Evolutionary conservation across 2,329 filamentous ascomycete genomes (phyloP).

Genomic region (Ophiostoma perfectum): DNA sequence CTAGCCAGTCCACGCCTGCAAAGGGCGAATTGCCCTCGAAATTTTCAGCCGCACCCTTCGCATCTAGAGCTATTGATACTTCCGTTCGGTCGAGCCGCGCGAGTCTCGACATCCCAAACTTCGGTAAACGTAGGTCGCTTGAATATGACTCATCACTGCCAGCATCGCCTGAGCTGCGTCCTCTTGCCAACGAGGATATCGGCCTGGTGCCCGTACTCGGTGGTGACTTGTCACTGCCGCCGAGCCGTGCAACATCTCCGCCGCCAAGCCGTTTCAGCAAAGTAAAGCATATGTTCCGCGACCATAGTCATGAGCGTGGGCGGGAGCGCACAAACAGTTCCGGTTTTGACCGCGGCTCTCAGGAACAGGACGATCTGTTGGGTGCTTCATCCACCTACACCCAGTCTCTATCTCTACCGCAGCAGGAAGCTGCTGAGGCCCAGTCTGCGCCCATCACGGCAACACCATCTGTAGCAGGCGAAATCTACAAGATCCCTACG

Average conservation of each 20-base stretch:
- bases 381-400: neutral
- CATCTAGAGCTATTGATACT: neutral
- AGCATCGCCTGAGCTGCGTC: constrained; percentile 49
- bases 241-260: constrained; percentile 60
- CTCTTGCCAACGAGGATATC: constrained; percentile 38
- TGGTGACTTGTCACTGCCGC: constrained; percentile 57
- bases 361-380: neutral
- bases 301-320: constrained; percentile 45
- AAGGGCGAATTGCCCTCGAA: neutral
- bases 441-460: neutral
- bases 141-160: constrained; percentile 45
- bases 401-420: constrained; percentile 23
- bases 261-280: constrained; percentile 53
- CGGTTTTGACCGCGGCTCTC: neutral
- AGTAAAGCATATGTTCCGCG: constrained; percentile 52
- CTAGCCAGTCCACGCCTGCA: neutral
- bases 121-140: constrained; percentile 37
- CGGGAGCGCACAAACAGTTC: constrained; percentile 16
- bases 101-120: constrained; percentile 46
- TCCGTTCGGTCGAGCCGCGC: constrained; percentile 32
- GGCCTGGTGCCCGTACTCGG: constrained; percentile 54
- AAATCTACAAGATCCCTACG: neutral
- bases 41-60: neutral
- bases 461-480: neutral
- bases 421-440: neutral